Base-by-base conservation (phyloP, 2,329 filamentous ascomycete species). In the Trichothecium roseum region DNA sequence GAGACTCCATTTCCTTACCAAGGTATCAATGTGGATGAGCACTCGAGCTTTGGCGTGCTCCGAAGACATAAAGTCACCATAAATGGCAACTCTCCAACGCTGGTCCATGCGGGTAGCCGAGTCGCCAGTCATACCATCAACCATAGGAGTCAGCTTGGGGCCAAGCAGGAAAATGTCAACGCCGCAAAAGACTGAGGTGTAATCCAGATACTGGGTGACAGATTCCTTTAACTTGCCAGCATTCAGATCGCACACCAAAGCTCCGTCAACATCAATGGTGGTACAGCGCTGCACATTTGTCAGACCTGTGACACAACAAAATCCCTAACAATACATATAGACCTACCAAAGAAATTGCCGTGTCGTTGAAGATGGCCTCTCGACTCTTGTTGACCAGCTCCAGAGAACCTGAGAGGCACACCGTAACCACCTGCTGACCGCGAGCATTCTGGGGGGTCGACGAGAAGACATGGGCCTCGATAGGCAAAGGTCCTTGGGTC, bases 41-140 rank as follows among this genome's bases (percentile, higher is more conserved):
- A 95, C 80, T 45, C 91, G 78, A 14, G 89, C 94, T 70, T 98
- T 98, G 37, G 91, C 91, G 60, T 96, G 89, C 60, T 98, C 91
- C 18, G 86, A 83, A 46, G 87, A 94, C 63, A 96, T 78, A 60
- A 91, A 81, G 55, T 98, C 91, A 37, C 91, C 89, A 51, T 91
- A 98, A 45, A 98, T 93, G 48, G 86, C 84, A 41, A 95, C 81
- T 53, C 89, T 80, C 67, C 93, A 87, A 47, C 89, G 78, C 57
- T 91, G 84, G 57, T 95, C 88, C 49, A 85, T 81, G 47, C 84
- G 84, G 51, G 91, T 80, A 51, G 91, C 80, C 27, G 78, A 77
- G 51, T 86, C 84, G 45, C 84, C 86, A 31, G 83, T 83, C 43
- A 83, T 68, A 28, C 78, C 72, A 37, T 81, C 78, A 30, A 81